Conservation (phyloP, 306 rosid species). For the Parietaria judaica region DNA sequence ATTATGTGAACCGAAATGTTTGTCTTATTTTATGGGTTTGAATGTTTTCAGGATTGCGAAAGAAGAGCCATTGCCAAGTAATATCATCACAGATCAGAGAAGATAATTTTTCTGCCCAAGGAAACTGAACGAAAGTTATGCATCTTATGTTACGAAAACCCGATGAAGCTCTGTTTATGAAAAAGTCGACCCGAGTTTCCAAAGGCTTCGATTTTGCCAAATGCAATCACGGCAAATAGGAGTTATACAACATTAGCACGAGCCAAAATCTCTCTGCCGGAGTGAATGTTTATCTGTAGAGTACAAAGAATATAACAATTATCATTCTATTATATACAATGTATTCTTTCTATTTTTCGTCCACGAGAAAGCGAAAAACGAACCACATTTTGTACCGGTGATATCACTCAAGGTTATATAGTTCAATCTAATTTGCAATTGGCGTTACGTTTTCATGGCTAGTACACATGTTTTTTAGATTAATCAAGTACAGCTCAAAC, state of each 20-base stretch:
- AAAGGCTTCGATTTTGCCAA: slow-evolving; percentile 24
- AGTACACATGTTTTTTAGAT: too few relatives aligned
- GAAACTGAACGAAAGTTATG: slow-evolving; percentile 21
- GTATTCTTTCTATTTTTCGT: slow-evolving; percentile 22
- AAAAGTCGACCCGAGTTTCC: slow-evolving; percentile 16
- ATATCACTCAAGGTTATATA: slow-evolving; percentile 19
- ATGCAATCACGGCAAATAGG: slow-evolving; percentile 7
- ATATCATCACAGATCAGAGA: slow-evolving; percentile 78
- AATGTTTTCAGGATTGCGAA: slow-evolving; percentile 63
- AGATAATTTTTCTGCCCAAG: slow-evolving; percentile 22
- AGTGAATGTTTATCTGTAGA: slow-evolving; percentile 13
- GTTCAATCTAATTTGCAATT: slow-evolving; percentile 3
- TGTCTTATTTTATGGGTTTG: background rate
- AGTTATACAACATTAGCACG: slow-evolving; percentile 18
- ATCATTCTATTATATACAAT: slow-evolving; percentile 23
- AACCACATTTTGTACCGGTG: slow-evolving; percentile 18
- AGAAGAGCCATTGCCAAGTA: slow-evolving; percentile 86
- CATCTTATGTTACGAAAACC: background rate
- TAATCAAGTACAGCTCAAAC: too few relatives aligned
- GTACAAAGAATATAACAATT: slow-evolving; percentile 22
- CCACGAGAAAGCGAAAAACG: slow-evolving; percentile 33
- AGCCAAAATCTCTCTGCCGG: slow-evolving; percentile 16
- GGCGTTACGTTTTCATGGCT: slow-evolving; percentile 1
- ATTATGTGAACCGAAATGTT: background rate
- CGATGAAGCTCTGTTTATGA: background rate